These are phyloP conservation scores for Gossypium davidsonii DNA, from an alignment of 441 rosid species.

Conservation along the genomic window DNA sequence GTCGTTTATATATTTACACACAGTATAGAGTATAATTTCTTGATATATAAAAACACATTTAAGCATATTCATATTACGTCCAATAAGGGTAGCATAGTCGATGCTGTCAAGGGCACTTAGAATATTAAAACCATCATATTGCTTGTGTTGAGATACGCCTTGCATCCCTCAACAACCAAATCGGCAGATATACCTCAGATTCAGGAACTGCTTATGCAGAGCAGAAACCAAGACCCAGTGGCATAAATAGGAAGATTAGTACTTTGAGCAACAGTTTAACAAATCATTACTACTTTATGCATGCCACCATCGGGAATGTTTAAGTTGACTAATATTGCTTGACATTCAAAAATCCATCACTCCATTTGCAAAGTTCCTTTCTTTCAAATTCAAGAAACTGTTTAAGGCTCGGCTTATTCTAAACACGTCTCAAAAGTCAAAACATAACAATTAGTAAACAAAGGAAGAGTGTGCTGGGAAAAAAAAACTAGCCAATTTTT, in stretches of 20 bases:
- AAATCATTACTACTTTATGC: conserved; percentile 22
- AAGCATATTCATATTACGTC: background rate
- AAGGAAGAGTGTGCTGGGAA: background rate
- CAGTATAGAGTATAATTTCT: too few species aligned
- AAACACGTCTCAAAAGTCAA: background rate
- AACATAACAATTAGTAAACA: background rate
- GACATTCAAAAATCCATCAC: background rate
- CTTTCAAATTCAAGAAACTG: conserved; percentile 1
- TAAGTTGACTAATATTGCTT: too few species aligned
- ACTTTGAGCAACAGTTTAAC: conserved; percentile 82
- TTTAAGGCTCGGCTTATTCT: background rate
- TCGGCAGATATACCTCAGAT: conserved; percentile 38
- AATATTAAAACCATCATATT: background rate
- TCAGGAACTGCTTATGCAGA: too few species aligned
- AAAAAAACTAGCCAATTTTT: background rate
- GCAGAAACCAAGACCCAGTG: too few species aligned
- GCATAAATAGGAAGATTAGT: conserved; percentile 62
- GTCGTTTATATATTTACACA: background rate
- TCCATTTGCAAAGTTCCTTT: background rate
- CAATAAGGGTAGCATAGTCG: background rate
- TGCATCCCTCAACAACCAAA: conserved; percentile 38
- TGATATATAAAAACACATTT: background rate
- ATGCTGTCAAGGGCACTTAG: background rate
- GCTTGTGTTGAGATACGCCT: background rate
- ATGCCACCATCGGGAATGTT: too few species aligned